Conservation (phyloP, 768 basidiomycete genomes). For the Porphyrellus cyaneotinctus region DNA sequence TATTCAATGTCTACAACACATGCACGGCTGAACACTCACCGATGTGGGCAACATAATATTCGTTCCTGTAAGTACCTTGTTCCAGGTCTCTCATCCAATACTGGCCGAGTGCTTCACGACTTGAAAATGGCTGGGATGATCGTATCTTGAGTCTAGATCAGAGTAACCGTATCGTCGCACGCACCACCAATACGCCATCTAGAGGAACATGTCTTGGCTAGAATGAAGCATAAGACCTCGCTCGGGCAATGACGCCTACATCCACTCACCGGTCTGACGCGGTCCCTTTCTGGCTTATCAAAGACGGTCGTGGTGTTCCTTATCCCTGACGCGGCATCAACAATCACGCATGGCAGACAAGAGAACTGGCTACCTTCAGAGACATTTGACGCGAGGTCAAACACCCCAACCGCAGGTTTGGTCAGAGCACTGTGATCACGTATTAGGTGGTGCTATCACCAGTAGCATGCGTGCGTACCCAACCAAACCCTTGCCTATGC, state of each 20-base stretch:
- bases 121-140: slow-evolving; percentile 69
- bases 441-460: background rate
- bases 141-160: background rate
- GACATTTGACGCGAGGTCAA: slow-evolving; percentile 93
- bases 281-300: slow-evolving; percentile 85
- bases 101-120: slow-evolving; percentile 89
- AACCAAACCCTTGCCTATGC: slow-evolving; percentile 92
- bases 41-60: slow-evolving; percentile 89
- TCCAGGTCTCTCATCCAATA: slow-evolving; percentile 96
- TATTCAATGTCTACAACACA: slow-evolving; percentile 8
- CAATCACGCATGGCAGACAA: background rate
- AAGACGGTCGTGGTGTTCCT: slow-evolving; percentile 99
- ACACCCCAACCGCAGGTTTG: slow-evolving; percentile 94
- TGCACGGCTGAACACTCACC: slow-evolving; percentile 45
- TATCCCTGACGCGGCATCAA: slow-evolving; percentile 56
- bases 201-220: slow-evolving; percentile 82
- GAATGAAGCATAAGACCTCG: slow-evolving; percentile 1
- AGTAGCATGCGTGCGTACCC: slow-evolving; percentile 50
- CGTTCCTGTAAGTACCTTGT: slow-evolving; percentile 78
- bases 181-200: slow-evolving; percentile 83
- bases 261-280: slow-evolving; percentile 66
- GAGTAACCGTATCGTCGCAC: slow-evolving; percentile 23
- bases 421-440: slow-evolving; percentile 66
- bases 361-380: slow-evolving; percentile 62
- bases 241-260: background rate